Evolutionary conservation across 306 rosid species (phyloP), one percentile per base, ranked within the genome.

Genomic region (Begonia loranthoides): DNA sequence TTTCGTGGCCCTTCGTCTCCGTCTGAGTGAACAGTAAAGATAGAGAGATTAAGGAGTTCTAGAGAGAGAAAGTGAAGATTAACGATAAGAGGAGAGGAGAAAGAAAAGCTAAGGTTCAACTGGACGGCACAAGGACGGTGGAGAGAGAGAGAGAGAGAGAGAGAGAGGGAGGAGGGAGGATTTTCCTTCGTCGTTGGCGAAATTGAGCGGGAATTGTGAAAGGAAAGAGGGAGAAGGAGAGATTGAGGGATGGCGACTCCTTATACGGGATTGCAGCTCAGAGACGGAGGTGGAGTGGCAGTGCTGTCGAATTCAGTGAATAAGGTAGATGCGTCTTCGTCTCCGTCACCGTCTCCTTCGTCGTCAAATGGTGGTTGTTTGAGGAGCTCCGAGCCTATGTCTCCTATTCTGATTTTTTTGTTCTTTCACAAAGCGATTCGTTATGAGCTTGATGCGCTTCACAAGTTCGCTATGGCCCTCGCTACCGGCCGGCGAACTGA

Each of bases 351-450:
- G 54, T 41, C 70, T 41, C 22, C 67, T 0, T 51, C 78, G 33
- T 54, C 58, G 10, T 60, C 69, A 53, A 71, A 64, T 53, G 82
- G 68, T 49, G 82, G 68, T 49, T 66, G 66, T 66, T 58, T 78
- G 54, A 65, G 59, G 72, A 67, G 68, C 74, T 66, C 79, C 11
- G 65, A 77, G 67, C 38, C 71, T 49, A 79, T 71, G 24, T 86
- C 94, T 15, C 99, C 99, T 13, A 87, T 92, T 60, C 77, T 86
- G 74, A 92, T 83, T 67, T 92, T 83, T 72, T 67, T 74, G 61
- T 75, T 92, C 66, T 92, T 86, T 52, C 99, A 86, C 62, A 78
- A 83, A 61, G 96, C 99, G 48, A 76, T 86, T 69, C 82, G 96
- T 50, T 78, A 83, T 56, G 96, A 92, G 80, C 96, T 92, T 43